These are phyloP conservation scores for Neonectria hederae DNA, from an alignment of 2,329 filamentous ascomycete genomes.

Conservation along the genomic window DNA sequence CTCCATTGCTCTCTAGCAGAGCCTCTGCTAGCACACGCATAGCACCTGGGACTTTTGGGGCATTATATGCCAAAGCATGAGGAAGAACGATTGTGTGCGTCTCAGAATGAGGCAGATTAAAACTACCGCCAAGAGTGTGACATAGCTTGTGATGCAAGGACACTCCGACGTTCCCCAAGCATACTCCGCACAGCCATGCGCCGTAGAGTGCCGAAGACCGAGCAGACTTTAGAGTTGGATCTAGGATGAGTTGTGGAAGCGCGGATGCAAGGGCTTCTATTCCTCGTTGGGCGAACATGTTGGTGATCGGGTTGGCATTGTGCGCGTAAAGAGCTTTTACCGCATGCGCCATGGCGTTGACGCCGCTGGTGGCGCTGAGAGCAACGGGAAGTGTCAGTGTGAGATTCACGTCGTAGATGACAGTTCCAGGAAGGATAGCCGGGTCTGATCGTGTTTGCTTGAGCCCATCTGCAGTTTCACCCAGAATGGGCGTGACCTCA, in stretches of 20 bases:
- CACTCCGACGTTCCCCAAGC: conserved; percentile 20
- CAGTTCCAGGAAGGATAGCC: conserved; percentile 66
- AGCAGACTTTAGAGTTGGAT: conserved; percentile 52
- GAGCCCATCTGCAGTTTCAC: conserved; percentile 66
- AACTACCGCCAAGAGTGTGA: conserved; percentile 64
- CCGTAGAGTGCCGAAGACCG: conserved; percentile 48
- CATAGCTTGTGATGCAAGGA: conserved; percentile 24
- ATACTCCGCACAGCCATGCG: conserved; percentile 54
- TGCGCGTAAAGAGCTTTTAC: conserved; percentile 71
- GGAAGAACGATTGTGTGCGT: conserved; percentile 59
- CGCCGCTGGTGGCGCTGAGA: conserved; percentile 66
- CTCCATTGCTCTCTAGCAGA: conserved; percentile 65
- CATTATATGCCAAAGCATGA: conserved; percentile 71
- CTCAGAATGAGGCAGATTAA: conserved; percentile 21
- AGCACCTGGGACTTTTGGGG: conserved; percentile 61
- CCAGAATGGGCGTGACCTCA: conserved; percentile 73
- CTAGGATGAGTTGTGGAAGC: conserved; percentile 61
- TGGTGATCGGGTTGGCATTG: conserved; percentile 69
- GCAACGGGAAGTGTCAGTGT: conserved; percentile 65
- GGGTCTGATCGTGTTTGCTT: conserved; percentile 68
- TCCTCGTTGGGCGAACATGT: conserved; percentile 64
- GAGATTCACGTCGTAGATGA: conserved; percentile 72
- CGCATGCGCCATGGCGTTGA: conserved; percentile 71
- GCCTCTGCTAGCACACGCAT: conserved; percentile 63
- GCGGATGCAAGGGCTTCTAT: conserved; percentile 57